Evolutionary conservation across 139 green algal species (phyloP), one percentile per base, ranked within the genome.

Genomic region (Penium margaritaceum): DNA sequence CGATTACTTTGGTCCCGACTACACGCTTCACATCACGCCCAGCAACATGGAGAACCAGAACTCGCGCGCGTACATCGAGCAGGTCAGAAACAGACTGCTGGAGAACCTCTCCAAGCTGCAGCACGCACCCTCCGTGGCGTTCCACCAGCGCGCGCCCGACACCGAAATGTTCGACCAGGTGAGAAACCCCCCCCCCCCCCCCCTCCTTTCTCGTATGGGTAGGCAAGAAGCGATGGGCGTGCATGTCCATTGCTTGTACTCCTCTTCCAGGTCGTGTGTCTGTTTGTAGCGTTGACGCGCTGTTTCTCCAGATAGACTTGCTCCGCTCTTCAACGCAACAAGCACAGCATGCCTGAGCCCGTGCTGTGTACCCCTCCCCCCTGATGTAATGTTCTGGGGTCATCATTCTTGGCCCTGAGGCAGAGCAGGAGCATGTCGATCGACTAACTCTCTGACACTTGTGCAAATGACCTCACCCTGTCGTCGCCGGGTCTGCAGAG

Each of bases 1-100:
- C 67, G 90, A 96, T 61, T 93, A 93, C 64, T 97, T 90, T 60
- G 87, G 72, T 1, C 88, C 89, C 6, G 85, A 89, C 68, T 87
- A 88, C 80, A 72, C 37, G 0, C 77, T 95, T 35, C 81, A 89
- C 62, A 79, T 95, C 1, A 38, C 74, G 19, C 76, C 81, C 32
- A 84, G 44, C 53, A 85, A 86, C 64, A 88, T 85, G 70, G 84
- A 84, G 54, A 88, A 90, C 73, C 63, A 74, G 27, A 88, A 88
- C 60, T 71, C 71, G 30, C 21, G 9, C 17, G 75, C 80, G 53
- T 81, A 86, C 53, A 12, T 87, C 5, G 67, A 85, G 17, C 66
- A 67, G 27, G 70, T 80, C 67, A 80, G 73, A 36, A 79, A 72
- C 24, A 80, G 32, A 1, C 75, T 81, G 67, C 41, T 81, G 38